phyloP scores from a whole-genome alignment of 306 rosid species.

The Acacia confusa region DNA sequence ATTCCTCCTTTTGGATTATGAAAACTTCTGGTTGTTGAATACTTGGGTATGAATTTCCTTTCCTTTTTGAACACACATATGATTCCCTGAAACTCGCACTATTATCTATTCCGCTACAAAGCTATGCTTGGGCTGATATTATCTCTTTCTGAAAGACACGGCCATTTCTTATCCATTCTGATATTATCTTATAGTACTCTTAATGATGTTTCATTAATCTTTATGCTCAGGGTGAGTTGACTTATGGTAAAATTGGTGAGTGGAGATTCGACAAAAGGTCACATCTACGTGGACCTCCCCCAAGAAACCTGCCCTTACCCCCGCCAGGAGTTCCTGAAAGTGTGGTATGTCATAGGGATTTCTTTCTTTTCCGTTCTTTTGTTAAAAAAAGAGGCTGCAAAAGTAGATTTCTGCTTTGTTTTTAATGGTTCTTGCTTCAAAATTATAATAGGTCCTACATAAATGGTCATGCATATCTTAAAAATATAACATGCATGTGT shows the following conservation, averaged over 20 bases:
- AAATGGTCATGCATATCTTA: background rate
- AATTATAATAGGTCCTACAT: background rate
- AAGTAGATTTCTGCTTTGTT: slow-evolving; percentile 26
- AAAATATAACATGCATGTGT: background rate
- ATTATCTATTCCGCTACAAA: slow-evolving; percentile 22
- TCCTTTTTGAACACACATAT: background rate
- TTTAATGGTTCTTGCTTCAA: background rate
- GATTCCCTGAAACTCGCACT: slow-evolving; percentile 19
- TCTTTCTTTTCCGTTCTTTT: background rate
- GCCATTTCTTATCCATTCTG: slow-evolving; percentile 6
- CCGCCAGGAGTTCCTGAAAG: slow-evolving; percentile 98
- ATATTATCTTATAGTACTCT: slow-evolving; percentile 20
- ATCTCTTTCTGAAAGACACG: slow-evolving; percentile 13
- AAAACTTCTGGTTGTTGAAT: background rate
- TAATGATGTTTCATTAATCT: slow-evolving; percentile 28
- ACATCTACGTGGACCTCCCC: slow-evolving; percentile 81
- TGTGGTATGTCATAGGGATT: slow-evolving; percentile 63
- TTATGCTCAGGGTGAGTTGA: slow-evolving; percentile 70
- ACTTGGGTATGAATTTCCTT: background rate
- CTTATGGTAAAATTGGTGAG: slow-evolving; percentile 90
- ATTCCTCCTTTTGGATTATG: slow-evolving; percentile 22
- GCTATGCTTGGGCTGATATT: slow-evolving; percentile 19
- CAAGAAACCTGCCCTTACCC: slow-evolving; percentile 79
- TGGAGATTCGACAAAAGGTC: slow-evolving; percentile 99
- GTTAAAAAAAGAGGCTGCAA: background rate